These are phyloP conservation scores for Plasmodium gonderi DNA, from an alignment of 169 alveolate genomes.

Conservation along the genomic window DNA sequence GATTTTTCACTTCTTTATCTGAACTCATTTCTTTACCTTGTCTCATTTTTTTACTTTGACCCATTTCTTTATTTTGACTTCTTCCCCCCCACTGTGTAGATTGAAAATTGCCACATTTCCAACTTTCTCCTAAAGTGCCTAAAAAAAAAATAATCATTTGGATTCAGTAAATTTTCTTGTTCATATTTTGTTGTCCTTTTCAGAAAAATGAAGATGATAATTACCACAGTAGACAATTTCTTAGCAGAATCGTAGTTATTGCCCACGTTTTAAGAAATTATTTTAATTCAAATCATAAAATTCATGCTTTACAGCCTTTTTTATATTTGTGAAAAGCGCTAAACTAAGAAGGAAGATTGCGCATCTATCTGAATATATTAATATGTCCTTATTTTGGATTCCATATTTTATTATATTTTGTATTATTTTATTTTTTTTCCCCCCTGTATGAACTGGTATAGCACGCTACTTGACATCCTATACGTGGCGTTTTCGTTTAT, in stretches of 20 bases:
- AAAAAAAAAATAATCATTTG: background rate
- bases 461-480: background rate
- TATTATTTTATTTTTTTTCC: too few species aligned
- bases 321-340: background rate
- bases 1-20: background rate
- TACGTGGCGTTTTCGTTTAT: too few species aligned
- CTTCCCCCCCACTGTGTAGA: background rate
- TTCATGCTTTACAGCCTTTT: background rate
- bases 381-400: background rate
- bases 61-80: background rate
- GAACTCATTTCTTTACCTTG: background rate
- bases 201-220: background rate
- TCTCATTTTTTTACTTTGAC: too few species aligned
- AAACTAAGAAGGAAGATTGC: background rate
- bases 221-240: background rate
- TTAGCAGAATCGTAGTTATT: background rate
- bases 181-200: background rate
- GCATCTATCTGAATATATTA: too few species aligned
- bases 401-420: background rate
- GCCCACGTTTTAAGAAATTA: background rate
- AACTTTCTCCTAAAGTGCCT: conserved; percentile 14
- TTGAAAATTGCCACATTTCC: conserved; percentile 27
- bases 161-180: background rate
- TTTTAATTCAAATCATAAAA: background rate
- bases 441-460: too few species aligned